Conservation (phyloP, 805 yeast genomes). For the Yarrowia sp. region DNA sequence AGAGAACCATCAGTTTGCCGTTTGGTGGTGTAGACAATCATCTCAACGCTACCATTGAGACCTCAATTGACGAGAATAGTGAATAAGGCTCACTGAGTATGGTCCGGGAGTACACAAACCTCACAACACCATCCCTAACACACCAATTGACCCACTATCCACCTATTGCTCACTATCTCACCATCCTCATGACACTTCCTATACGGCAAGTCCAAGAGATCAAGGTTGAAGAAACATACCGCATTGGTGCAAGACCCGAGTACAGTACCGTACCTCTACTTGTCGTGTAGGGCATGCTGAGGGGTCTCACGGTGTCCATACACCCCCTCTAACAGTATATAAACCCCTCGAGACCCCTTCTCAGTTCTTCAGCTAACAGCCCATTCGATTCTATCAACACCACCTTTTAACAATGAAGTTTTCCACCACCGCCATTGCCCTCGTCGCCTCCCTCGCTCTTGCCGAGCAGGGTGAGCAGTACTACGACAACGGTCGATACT, state of each 20-base stretch:
- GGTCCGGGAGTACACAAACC: too few relatives aligned
- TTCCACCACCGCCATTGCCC: conserved; percentile 26
- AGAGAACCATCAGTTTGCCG: too few relatives aligned
- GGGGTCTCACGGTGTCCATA: background rate
- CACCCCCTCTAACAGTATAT: background rate
- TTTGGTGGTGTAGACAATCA: too few relatives aligned
- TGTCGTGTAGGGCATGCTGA: background rate
- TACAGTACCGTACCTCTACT: background rate
- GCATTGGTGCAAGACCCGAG: background rate
- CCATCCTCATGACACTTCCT: background rate
- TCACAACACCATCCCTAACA: too few relatives aligned
- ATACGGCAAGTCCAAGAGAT: background rate
- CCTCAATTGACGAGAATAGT: too few relatives aligned
- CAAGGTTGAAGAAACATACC: background rate
- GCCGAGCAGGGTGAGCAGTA: conserved; percentile 21
- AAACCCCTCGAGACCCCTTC: background rate
- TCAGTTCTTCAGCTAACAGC: conserved; percentile 6
- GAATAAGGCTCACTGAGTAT: too few relatives aligned
- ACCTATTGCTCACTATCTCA: background rate
- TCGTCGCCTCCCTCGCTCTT: conserved; percentile 25
- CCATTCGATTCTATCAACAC: conserved; percentile 27
- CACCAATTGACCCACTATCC: too few relatives aligned
- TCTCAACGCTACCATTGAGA: too few relatives aligned
- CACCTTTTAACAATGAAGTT: conserved; percentile 29
- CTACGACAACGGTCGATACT: conserved; percentile 26